Evolutionary conservation across 495 filamentous ascomycete genomes (phyloP), one percentile per base, ranked within the genome.

Genomic region (Acidiella bohemica): DNA sequence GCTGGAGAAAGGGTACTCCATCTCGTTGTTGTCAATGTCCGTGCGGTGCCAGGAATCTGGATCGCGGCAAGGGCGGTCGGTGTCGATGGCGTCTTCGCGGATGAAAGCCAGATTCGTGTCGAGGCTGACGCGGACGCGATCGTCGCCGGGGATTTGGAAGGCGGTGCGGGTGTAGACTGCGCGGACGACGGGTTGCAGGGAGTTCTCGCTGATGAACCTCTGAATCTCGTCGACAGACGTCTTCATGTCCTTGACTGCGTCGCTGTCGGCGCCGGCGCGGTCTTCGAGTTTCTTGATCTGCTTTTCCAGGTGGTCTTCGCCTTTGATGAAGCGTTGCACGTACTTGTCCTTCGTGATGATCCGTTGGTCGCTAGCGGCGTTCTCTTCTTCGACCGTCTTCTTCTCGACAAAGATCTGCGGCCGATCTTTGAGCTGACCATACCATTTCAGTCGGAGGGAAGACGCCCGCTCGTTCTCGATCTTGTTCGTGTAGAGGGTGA

Each of bases 161-260:
- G 90, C 90, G 0, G 86, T 93, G 28, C 92, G 80, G 10, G 76
- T 84, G 56, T 96, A 96, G 59, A 90, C 92, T 36, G 90, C 92
- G 16, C 90, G 75, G 26, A 96, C 61, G 42, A 93, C 72, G 5
- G 90, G 90, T 58, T 87, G 72, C 25, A 97, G 68, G 41, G 81
- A 70, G 51, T 81, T 69, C 22, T 80, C 71, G 49, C 75, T 72
- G 55, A 94, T 77, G 50, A 90, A 88, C 0, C 67, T 64, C 56
- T 94, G 84, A 36, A 96, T 72, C 38, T 78, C 76, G 32, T 79
- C 65, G 11, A 90, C 84, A 9, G 80, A 75, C 16, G 67, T 64
- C 54, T 80, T 72, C 47, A 93, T 76, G 23, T 68, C 63, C n/a
- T 73, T 70, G 32, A 82, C 75, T 30, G 74, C 71, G 35, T 76